Evolutionary conservation across 1,139 yeast genomes (phyloP).

Genomic region (Meyerozyma carpophila): DNA sequence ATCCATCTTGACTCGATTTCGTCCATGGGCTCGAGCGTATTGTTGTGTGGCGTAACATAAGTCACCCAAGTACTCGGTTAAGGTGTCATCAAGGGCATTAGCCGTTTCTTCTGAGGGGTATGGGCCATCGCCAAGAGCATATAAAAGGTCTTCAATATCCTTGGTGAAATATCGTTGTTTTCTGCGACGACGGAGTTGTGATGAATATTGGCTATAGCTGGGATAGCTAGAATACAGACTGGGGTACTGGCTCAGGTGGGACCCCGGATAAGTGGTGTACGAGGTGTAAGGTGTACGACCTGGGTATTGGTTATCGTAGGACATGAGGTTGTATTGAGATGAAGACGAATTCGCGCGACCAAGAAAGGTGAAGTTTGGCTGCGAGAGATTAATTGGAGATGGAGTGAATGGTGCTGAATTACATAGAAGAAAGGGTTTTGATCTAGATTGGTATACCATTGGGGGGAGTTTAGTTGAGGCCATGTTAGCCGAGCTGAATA

Average conservation of each 20-base stretch:
- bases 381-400: neutral
- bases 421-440: too few relatives aligned
- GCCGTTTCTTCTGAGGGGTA: conserved; percentile 75
- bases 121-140: conserved; percentile 82
- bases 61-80: conserved; percentile 70
- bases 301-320: neutral
- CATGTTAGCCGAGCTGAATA: too few relatives aligned
- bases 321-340: neutral
- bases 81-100: conserved; percentile 76
- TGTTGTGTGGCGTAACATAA: conserved; percentile 39
- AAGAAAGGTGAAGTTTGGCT: neutral
- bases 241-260: neutral
- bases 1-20: conserved; percentile 76
- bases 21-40: conserved; percentile 33
- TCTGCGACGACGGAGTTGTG: conserved; percentile 17
- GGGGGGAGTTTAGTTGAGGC: too few relatives aligned
- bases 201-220: conserved; percentile 1
- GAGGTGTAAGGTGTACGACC: neutral
- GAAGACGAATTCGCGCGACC: neutral
- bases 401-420: neutral
- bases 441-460: too few relatives aligned
- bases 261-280: neutral
- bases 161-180: conserved; percentile 48
- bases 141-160: conserved; percentile 69
- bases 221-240: conserved; percentile 1